phyloP scores from a whole-genome alignment of 164 flowering plant species.

The Magnolia officinalis region DNA sequence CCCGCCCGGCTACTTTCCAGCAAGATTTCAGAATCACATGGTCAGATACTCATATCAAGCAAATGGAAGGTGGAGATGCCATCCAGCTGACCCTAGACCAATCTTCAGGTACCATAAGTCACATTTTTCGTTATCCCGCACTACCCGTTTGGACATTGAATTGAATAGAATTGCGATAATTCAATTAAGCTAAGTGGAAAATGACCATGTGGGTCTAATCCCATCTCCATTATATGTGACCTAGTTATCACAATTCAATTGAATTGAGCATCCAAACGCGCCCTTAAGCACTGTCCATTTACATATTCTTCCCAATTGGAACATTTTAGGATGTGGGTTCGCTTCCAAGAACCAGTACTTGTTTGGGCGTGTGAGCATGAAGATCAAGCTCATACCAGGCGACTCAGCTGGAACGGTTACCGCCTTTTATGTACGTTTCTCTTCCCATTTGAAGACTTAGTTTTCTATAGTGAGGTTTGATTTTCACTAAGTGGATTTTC shows the following conservation, averaged over 20 bases:
- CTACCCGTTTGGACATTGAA: too few species aligned
- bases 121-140: background rate
- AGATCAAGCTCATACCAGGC: conserved; percentile 61
- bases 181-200: too few species aligned
- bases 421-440: conserved; percentile 47
- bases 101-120: conserved; percentile 46
- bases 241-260: background rate
- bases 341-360: conserved; percentile 48
- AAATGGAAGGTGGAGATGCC: conserved; percentile 59
- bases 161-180: too few species aligned
- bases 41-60: conserved; percentile 69
- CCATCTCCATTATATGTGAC: background rate
- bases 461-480: background rate
- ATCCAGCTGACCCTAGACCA: conserved; percentile 75
- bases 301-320: background rate
- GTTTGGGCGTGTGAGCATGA: conserved; percentile 61
- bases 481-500: background rate
- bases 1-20: conserved; percentile 60
- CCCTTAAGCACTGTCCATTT: background rate
- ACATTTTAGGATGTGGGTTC: conserved; percentile 51
- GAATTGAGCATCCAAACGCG: background rate
- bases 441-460: background rate
- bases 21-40: conserved; percentile 71
- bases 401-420: conserved; percentile 75
- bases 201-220: background rate